phyloP scores from a whole-genome alignment of 495 filamentous ascomycete species.

The Hypoxylon fragiforme region DNA sequence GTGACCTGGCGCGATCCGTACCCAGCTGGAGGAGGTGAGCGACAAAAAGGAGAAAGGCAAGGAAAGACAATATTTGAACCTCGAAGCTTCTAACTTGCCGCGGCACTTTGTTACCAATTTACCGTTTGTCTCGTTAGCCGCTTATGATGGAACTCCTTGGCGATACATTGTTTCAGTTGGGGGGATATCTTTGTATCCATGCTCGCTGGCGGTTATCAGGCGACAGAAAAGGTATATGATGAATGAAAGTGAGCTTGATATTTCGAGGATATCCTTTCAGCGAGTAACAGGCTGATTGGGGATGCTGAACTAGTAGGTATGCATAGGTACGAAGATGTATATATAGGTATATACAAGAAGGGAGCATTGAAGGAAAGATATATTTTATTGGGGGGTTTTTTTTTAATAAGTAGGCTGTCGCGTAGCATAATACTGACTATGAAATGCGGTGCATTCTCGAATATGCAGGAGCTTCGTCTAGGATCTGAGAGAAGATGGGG shows the following conservation, averaged over 20 bases:
- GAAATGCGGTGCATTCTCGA: slow-evolving; percentile 18
- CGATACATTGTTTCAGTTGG: slow-evolving; percentile 14
- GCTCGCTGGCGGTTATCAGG: slow-evolving; percentile 19
- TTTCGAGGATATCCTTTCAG: too few species aligned
- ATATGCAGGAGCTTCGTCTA: slow-evolving; percentile 17
- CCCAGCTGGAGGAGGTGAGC: neutral
- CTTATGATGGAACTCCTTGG: slow-evolving; percentile 8
- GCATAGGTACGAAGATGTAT: too few species aligned
- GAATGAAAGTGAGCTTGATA: neutral
- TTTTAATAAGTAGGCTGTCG: neutral
- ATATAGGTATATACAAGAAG: too few species aligned
- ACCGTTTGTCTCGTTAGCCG: slow-evolving; percentile 21
- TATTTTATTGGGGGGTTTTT: too few species aligned
- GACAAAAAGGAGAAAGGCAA: slow-evolving; percentile 3
- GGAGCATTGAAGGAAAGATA: too few species aligned
- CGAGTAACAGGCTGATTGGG: too few species aligned
- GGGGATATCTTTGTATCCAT: neutral
- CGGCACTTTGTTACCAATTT: slow-evolving; percentile 5
- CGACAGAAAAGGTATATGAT: neutral
- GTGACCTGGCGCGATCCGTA: slow-evolving; percentile 19
- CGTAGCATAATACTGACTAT: neutral
- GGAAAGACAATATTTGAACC: too few species aligned
- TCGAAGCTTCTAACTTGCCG: slow-evolving; percentile 12
- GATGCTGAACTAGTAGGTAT: too few species aligned
- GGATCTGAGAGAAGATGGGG: slow-evolving; percentile 18